Evolutionary conservation across 192 early-diverging fungal genomes (phyloP), one percentile per base, ranked within the genome.

Genomic region (Helicostylum pulchrum): DNA sequence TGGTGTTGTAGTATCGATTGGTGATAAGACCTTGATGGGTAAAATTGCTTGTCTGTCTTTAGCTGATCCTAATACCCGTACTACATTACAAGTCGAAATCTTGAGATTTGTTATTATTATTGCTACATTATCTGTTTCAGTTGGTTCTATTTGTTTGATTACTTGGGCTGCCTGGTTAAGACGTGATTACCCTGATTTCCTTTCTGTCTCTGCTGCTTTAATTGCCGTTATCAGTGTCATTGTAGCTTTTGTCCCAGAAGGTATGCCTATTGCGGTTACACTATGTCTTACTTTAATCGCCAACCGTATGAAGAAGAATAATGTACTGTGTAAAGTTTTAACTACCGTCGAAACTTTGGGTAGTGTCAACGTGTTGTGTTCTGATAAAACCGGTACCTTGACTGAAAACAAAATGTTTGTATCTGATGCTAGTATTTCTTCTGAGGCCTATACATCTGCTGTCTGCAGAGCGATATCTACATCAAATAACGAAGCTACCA

Each of bases 321-420:
- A 84, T 39, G 84, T 94, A 50, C 75, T 95, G 30, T 83, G 88
- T 46, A 93, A 94, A 71, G 85, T 89, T 26, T 78, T 97, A n/a
- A 83, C 87, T 34, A 89, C 89, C 0, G 85, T 97, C 61, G 93
- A 97, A 78, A 93, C 93, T 4, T 81, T 97, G 17, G 95, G 93
- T 23, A 86, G 86, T 50, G 85, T 93, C 52, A 84, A 74, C 61
- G 84, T 91, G 7, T 81, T 85, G 8, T 81, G 77, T 64, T 92
- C 89, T 44, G 93, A 97, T 73, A 97, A 97, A 78, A 95, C 94
- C n/a, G 94, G 93, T 0, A 97, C 93, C 7, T 73, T 97, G 43
- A 97, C 94, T 11, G 79, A 84, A 61, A 84, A 87, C 78, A 77
- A 83, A 50, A 93, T 97, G 91, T 67, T 66, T 30, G 86, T 88